Base-by-base conservation (phyloP, 768 basidiomycete genomes). In the Trametes sanguinea region DNA sequence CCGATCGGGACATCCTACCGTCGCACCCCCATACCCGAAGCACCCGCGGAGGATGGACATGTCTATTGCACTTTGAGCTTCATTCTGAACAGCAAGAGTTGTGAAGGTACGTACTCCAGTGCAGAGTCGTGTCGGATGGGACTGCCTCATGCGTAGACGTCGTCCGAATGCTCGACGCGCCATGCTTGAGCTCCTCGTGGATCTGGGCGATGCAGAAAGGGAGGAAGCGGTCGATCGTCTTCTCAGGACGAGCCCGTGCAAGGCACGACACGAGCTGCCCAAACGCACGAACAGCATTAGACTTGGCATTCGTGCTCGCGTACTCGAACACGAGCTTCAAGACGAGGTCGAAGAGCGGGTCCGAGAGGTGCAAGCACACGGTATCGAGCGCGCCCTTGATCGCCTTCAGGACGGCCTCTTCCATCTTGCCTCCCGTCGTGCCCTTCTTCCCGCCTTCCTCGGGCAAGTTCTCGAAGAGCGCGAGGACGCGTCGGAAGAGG, bases 381-480 rank as follows among this genome's bases (percentile, higher is more conserved):
- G 90, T 83, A 69, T 95, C 92, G 67, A 89, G 76, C 78, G 90
- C 89, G 70, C 85, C 81, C 76, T 90, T 90, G 73, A 92, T 83
- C 17, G 90, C 84, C 70, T 88, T 91, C 56, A 93, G 80, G 29
- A 92, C 87, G 42, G 74, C 79, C 66, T 94, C 89, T 78, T 89
- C 91, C 75, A 80, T 83, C 72, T 90, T 91, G n/a, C 92, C 92
- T 27, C 92, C 92, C 2, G 92, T 93, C 39, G 83, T 88, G 64
- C 91, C 91, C 75, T 82, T 85, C 76, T 85, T 86, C 4, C 96
- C 96, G 10, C 92, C 94, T 75, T 96, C 95, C 72, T 98, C 96
- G 0, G 95, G 95, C 4, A 98, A 78, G 71, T 96, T 95, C 76
- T 95, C 92, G 70, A 90, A 95, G 17, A 98, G 76, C 1, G 90